phyloP scores from a whole-genome alignment of 495 filamentous ascomycete species.

The Aspergillus incahuasiensis region DNA sequence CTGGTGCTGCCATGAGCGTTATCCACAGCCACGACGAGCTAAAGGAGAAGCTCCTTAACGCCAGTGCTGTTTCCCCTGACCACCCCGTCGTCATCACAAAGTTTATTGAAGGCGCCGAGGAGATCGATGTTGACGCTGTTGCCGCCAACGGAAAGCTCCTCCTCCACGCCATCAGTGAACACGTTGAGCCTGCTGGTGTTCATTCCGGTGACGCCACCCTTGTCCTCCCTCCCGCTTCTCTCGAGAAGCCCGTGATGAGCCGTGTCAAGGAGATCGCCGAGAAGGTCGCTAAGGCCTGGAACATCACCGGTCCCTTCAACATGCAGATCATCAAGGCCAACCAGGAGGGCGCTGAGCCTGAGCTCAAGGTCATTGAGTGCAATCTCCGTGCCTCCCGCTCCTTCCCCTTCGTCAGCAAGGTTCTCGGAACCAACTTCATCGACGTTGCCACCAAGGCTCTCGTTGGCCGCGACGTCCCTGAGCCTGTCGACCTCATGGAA shows the following conservation, averaged over 20 bases:
- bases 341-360: slow-evolving; percentile 60
- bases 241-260: slow-evolving; percentile 69
- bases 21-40: slow-evolving; percentile 86
- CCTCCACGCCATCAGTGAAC: slow-evolving; percentile 91
- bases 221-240: slow-evolving; percentile 76
- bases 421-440: slow-evolving; percentile 95
- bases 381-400: slow-evolving; percentile 96
- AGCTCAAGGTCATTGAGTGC: slow-evolving; percentile 96
- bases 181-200: slow-evolving; percentile 93
- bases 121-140: slow-evolving; percentile 97
- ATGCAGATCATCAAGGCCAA: slow-evolving; percentile 99
- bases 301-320: slow-evolving; percentile 96
- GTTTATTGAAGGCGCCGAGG: slow-evolving; percentile 94
- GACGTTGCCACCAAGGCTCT: slow-evolving; percentile 94
- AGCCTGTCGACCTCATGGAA: slow-evolving; percentile 83
- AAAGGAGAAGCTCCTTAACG: slow-evolving; percentile 81
- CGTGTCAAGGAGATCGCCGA: slow-evolving; percentile 90
- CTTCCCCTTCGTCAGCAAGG: slow-evolving; percentile 97
- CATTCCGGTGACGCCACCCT: slow-evolving; percentile 95
- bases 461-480: slow-evolving; percentile 78
- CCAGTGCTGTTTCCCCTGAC: slow-evolving; percentile 86
- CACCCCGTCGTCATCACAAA: slow-evolving; percentile 98
- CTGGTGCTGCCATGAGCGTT: slow-evolving; percentile 96
- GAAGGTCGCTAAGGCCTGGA: slow-evolving; percentile 97
- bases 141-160: slow-evolving; percentile 81